Evolutionary conservation across 352 stramenopile species (phyloP).

Genomic region (Pythium sukuiense): DNA sequence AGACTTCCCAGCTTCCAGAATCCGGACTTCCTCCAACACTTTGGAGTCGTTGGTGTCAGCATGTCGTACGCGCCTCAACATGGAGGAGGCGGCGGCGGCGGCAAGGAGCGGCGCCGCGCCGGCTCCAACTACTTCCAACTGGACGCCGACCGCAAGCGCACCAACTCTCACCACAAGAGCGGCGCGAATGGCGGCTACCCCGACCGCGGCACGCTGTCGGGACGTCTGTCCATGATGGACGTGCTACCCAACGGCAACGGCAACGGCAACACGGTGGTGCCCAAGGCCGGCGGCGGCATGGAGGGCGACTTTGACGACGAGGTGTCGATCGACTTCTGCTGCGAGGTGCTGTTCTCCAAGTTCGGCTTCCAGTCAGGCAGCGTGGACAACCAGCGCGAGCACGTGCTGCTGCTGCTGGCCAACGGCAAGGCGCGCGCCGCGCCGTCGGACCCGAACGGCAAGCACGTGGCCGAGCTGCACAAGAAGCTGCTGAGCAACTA

Average conservation of each 20-base stretch:
- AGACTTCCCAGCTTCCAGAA: not conserved
- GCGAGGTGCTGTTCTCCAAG: slow-evolving; percentile 72
- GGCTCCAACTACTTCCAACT: slow-evolving; percentile 87
- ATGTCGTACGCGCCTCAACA: slow-evolving; percentile 2
- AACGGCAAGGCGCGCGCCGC: slow-evolving; percentile 67
- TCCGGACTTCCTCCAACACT: no score
- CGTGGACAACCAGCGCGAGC: slow-evolving; percentile 81
- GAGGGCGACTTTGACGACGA: slow-evolving; percentile 52
- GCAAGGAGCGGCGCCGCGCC: slow-evolving; percentile 47
- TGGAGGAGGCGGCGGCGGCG: slow-evolving; percentile 21
- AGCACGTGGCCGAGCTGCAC: slow-evolving; percentile 50
- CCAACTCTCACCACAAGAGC: slow-evolving; percentile 71
- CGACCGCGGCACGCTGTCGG: slow-evolving; percentile 56
- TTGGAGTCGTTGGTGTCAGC: not conserved
- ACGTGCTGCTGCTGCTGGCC: slow-evolving; percentile 76
- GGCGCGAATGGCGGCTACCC: slow-evolving; percentile 38
- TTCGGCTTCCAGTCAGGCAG: slow-evolving; percentile 86
- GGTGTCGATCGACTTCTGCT: slow-evolving; percentile 79
- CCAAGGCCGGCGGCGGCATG: slow-evolving; percentile 14
- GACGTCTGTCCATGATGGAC: slow-evolving; percentile 69
- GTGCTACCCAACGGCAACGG: slow-evolving; percentile 45
- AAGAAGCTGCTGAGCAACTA: slow-evolving; percentile 50
- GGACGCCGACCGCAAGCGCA: slow-evolving; percentile 67
- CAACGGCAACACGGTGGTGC: slow-evolving; percentile 20
- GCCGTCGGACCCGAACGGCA: slow-evolving; percentile 44